Conservation (phyloP, 129 eudicot genomes). For the Logfia minima region DNA sequence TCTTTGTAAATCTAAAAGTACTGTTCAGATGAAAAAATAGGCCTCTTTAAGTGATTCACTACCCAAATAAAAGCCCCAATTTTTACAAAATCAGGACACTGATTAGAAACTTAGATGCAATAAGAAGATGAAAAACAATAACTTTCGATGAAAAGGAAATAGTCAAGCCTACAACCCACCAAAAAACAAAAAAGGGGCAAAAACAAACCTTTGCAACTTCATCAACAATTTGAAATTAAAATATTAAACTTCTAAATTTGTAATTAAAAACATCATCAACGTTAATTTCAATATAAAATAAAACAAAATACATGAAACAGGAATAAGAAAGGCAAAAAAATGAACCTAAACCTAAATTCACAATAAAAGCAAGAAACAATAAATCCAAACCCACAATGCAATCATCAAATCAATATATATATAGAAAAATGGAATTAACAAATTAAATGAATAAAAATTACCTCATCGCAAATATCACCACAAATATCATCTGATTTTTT, state of each 20-base stretch:
- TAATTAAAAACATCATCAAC: neutral
- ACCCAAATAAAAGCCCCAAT: slow-evolving; percentile 7
- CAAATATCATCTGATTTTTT: slow-evolving; percentile 78
- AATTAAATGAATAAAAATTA: slow-evolving; percentile 8
- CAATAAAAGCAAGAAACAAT: slow-evolving; percentile 3
- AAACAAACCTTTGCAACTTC: neutral
- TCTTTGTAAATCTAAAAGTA: neutral
- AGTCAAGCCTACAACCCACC: neutral
- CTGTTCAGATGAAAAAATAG: slow-evolving; percentile 13
- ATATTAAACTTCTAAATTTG: slow-evolving; percentile 3
- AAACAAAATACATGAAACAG: neutral
- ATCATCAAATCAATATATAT: neutral
- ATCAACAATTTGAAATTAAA: slow-evolving; percentile 8
- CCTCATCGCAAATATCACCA: slow-evolving; percentile 66
- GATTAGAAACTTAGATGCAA: neutral
- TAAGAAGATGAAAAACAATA: neutral
- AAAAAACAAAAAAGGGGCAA: neutral
- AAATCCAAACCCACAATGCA: slow-evolving; percentile 27
- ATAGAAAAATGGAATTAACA: neutral
- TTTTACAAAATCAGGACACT: neutral
- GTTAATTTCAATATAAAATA: slow-evolving; percentile 9
- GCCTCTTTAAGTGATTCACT: slow-evolving; percentile 4
- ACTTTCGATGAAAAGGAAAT: neutral
- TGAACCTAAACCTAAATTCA: slow-evolving; percentile 2
- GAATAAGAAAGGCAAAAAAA: neutral